A percentile compares a stretch with the other conserved stretches of the same genome.
Evolutionary conservation across 305 asterid genomes (phyloP).

Genomic region (Coffea humblotiana): DNA sequence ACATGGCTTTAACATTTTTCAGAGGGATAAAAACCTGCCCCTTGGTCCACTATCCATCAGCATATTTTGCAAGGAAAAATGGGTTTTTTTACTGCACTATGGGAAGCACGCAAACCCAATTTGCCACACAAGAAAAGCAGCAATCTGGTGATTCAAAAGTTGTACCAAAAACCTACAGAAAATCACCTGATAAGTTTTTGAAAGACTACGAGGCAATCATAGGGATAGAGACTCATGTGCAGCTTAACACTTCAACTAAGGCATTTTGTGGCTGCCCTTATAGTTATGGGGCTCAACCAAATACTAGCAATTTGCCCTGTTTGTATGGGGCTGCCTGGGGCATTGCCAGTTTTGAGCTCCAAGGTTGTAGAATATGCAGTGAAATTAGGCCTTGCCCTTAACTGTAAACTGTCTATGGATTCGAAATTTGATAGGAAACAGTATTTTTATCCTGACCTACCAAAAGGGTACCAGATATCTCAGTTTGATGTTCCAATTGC

Average conservation of each 20-base stretch:
- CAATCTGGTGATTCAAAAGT: slow-evolving; percentile 42
- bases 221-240: slow-evolving; percentile 96
- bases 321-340: slow-evolving; percentile 98
- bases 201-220: slow-evolving; percentile 82
- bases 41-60: slow-evolving; percentile 52
- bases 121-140: slow-evolving; percentile 59
- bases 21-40: slow-evolving; percentile 65
- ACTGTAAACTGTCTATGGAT: slow-evolving; percentile 65
- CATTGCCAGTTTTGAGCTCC: slow-evolving; percentile 89
- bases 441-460: slow-evolving; percentile 95
- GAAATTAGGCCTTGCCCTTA: slow-evolving; percentile 84
- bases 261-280: slow-evolving; percentile 97
- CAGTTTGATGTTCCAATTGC: slow-evolving; percentile 96
- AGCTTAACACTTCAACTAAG: slow-evolving; percentile 85
- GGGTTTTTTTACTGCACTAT: slow-evolving; percentile 41
- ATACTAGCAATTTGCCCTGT: slow-evolving; percentile 80
- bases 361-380: slow-evolving; percentile 78
- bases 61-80: slow-evolving; percentile 48
- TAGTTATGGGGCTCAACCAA: slow-evolving; percentile 82
- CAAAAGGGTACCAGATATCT: slow-evolving; percentile 97
- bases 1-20: slow-evolving; percentile 79
- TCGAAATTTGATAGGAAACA: slow-evolving; percentile 97
- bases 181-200: slow-evolving; percentile 47
- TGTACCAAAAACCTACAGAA: slow-evolving; percentile 38
- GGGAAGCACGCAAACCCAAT: slow-evolving; percentile 49